Conservation (phyloP, 73 alveolate genomes). For the Uronychia binucleata region DNA sequence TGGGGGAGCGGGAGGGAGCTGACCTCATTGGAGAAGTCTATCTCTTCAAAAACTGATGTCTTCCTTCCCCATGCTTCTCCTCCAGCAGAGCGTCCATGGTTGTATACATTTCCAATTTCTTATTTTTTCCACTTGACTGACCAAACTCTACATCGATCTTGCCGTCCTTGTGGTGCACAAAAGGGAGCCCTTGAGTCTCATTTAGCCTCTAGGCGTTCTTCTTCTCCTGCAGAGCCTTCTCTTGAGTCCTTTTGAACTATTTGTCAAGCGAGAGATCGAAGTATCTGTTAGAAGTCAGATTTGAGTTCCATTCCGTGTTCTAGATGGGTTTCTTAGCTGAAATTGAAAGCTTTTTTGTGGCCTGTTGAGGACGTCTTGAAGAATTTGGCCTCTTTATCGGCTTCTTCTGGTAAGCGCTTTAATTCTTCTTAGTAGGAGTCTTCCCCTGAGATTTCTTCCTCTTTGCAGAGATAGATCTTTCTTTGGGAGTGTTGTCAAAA, state of each 20-base stretch:
- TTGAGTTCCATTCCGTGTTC: not conserved
- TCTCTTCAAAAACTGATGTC: constrained; percentile 9
- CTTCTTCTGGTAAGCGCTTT: not conserved
- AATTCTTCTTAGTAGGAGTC: not conserved
- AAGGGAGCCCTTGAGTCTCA: not conserved
- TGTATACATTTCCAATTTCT: constrained; percentile 37
- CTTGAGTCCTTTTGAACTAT: not conserved
- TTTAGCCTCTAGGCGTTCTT: not conserved
- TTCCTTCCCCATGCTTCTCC: constrained; percentile 8
- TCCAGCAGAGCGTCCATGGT: constrained; percentile 12
- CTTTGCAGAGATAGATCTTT: not conserved
- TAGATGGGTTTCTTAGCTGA: not conserved
- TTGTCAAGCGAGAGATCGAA: not conserved
- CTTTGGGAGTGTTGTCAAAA: not conserved
- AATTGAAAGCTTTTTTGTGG: too few relatives aligned
- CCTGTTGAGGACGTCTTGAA: not conserved
- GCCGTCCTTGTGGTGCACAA: constrained; percentile 3
- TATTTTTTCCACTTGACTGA: constrained; percentile 15
- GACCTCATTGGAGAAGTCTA: constrained; percentile 3
- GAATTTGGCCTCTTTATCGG: not conserved
- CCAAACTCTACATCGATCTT: constrained; percentile 26
- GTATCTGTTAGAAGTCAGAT: not conserved
- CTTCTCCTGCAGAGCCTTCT: not conserved
- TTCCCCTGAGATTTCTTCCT: not conserved
- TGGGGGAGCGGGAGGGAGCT: not conserved